phyloP scores from a whole-genome alignment of 371 early-diverging fungal species.

The Mortierella sp. region DNA sequence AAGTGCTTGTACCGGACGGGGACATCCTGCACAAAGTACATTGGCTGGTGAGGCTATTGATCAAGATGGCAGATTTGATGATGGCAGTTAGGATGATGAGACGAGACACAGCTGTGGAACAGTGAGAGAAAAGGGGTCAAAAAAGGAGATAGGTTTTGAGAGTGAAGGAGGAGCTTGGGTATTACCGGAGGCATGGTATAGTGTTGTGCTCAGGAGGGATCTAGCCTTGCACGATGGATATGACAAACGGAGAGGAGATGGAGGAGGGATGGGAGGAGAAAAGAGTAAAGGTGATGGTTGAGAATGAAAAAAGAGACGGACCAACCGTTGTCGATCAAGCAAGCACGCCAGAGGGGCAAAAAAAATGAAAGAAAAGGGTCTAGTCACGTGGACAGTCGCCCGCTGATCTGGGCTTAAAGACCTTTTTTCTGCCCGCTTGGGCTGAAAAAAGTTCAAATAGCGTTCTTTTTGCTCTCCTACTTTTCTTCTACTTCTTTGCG shows the following conservation, averaged over 20 bases:
- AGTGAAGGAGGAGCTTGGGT: not conserved
- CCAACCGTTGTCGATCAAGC: no score
- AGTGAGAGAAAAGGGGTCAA: not conserved
- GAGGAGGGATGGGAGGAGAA: no score
- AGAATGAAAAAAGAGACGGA: no score
- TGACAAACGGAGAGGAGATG: no score
- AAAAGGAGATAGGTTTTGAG: not conserved
- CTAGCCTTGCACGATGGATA: slow-evolving; percentile 5
- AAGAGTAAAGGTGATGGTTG: no score
- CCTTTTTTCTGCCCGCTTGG: no score
- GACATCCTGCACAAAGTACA: slow-evolving; percentile 22
- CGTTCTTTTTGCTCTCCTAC: not conserved
- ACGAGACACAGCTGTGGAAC: no score
- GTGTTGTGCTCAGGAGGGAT: slow-evolving; percentile 6
- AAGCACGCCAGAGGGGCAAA: no score
- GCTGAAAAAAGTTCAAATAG: no score
- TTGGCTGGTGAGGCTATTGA: slow-evolving; percentile 18
- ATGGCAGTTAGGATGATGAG: not conserved
- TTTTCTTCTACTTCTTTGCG: not conserved
- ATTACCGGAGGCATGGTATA: slow-evolving; percentile 5
- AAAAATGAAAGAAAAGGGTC: not conserved
- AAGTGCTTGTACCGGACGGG: slow-evolving; percentile 17
- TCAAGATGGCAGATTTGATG: not conserved
- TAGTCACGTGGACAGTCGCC: not conserved
- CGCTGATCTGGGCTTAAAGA: not conserved